Base-by-base conservation (phyloP, 2,329 filamentous ascomycete species). In the Harringtonia aguacate region DNA sequence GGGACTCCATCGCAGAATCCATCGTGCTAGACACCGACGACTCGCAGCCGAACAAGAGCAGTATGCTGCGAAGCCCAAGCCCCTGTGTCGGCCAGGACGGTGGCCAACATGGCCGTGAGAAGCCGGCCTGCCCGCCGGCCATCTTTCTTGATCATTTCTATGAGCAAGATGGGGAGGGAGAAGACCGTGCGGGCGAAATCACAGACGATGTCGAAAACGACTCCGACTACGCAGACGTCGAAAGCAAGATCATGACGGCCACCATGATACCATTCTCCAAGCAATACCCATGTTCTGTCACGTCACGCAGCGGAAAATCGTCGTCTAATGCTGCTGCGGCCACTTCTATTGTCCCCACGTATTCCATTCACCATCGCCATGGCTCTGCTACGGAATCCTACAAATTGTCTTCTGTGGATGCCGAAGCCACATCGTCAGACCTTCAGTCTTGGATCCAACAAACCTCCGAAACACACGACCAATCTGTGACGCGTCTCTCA, bases 401-500 rank as follows among this genome's bases (percentile, higher is more conserved):
- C 29, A 10, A 29, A 10, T 13, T 35, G 20, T 14, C 18, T 17
- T 15, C 21, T 17, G 24, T 36, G 13, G 35, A 37, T n/a, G 35
- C 38, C 4, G 45, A 48, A 9, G 47, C 43, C 22, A 46, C 45
- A 2, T 44, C 45, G 14, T 27, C 35, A 3, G 30, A 29, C 18
- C 36, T 51, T 21, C 45, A 49, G 31, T 43, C 39, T 0, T 51
- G 49, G 49, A 45, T 51, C 10, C 41, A 40, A 17, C 41, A 47
- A 5, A 37, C 49, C 0, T 44, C 45, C 1, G 41, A 33, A 34
- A 46, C 29, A 8, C 45, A 49, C 30, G 35, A 35, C 6, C 39
- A 42, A 35, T 28, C 37, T 18, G 20, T 13, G 4, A 30, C 36
- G 8, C 36, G 24, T 20, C 35, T 36, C 13, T 14, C 20, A 14